phyloP scores from a whole-genome alignment of 495 filamentous ascomycete species.

The Pseudotulostoma volvatum region DNA sequence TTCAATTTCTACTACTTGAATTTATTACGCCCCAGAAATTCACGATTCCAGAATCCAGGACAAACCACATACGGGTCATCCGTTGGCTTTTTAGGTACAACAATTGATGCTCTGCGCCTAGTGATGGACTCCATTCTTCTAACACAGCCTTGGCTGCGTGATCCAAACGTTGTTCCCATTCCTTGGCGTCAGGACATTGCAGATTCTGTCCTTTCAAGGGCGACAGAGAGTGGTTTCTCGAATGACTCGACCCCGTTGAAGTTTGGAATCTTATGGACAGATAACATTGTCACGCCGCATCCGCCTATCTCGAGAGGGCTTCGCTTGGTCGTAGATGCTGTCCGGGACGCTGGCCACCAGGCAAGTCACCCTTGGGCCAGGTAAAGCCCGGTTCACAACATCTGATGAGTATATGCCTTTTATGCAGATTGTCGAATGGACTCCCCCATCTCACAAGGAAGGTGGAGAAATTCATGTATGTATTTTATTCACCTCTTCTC shows the following conservation, averaged over 20 bases:
- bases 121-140: constrained; percentile 38
- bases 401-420: neutral
- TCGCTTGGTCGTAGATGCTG: constrained; percentile 30
- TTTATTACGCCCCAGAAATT: no score
- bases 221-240: constrained; percentile 20
- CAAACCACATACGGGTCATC: constrained; percentile 41
- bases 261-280: constrained; percentile 36
- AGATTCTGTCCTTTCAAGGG: constrained; percentile 19
- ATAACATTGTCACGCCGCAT: constrained; percentile 31
- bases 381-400: no score
- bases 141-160: constrained; percentile 45
- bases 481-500: no score
- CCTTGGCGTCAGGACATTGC: constrained; percentile 45
- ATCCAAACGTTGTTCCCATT: constrained; percentile 43
- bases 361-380: constrained; percentile 10
- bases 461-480: constrained; percentile 19
- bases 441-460: constrained; percentile 32
- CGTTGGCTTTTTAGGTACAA: constrained; percentile 39
- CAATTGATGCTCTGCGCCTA: constrained; percentile 31
- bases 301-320: constrained; percentile 41
- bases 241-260: constrained; percentile 20
- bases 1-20: no score
- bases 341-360: constrained; percentile 39
- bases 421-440: constrained; percentile 38
- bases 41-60: constrained; percentile 36